Evolutionary conservation across 345 rosid genomes (phyloP).

Genomic region (Heritiera fomes): DNA sequence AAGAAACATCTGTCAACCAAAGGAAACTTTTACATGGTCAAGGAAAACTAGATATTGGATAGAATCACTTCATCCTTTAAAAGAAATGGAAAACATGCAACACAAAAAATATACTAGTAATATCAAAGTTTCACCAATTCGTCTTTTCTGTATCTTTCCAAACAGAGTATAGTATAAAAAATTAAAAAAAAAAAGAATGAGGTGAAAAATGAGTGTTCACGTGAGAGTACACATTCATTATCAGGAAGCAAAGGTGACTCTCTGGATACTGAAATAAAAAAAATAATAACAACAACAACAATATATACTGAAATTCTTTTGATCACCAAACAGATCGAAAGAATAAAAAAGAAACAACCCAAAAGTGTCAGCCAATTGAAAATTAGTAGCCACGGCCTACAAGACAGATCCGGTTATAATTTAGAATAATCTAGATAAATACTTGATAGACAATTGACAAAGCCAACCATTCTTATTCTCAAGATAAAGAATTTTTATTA

Average conservation of each 20-base stretch:
- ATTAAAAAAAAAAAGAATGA: neutral
- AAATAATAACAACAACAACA: neutral
- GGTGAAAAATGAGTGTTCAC: neutral
- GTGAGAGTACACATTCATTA: neutral
- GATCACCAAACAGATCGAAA: neutral
- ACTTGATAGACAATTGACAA: neutral
- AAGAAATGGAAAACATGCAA: neutral
- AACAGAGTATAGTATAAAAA: neutral
- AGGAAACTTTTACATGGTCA: neutral
- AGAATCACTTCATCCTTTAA: neutral
- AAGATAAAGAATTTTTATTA: constrained; percentile 6
- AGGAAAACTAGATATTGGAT: neutral
- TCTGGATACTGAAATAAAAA: neutral
- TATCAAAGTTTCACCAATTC: neutral
- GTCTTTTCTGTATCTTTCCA: neutral
- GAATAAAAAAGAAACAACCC: neutral
- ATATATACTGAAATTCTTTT: neutral
- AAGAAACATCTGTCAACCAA: neutral
- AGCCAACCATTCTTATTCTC: constrained; percentile 21
- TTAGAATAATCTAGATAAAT: constrained; percentile 9
- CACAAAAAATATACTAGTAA: neutral
- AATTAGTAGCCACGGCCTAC: neutral
- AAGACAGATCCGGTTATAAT: constrained; percentile 25
- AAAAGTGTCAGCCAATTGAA: neutral
- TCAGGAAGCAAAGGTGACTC: neutral